Base-by-base conservation (phyloP, 495 filamentous ascomycete genomes). In the Friedmanniomyces simplex region DNA sequence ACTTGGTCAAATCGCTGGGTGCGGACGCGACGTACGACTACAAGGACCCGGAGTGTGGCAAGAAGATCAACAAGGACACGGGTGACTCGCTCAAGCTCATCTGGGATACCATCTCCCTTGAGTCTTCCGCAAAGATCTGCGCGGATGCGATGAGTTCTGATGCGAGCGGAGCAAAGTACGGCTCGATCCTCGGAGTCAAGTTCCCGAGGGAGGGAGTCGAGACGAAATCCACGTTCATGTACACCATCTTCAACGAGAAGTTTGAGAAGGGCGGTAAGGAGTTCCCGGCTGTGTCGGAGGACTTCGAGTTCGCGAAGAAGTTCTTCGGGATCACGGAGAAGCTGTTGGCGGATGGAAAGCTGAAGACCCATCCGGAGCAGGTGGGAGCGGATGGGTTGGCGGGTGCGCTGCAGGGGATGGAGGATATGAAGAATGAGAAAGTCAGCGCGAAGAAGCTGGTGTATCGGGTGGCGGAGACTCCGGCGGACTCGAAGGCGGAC, bases 401-500 rank as follows among this genome's bases (percentile, higher is more conserved):
- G 28, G 77, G 72, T 16, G 73, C 80, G 2, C 57, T 80, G 22
- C 69, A 74, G 6, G 82, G 82, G 0, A 45, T 86, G 62, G 55
- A 77, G 55, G 65, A 76, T 54, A 52, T 82, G 60, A 72, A 73
- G 63, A 67, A 70, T 47, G 73, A 68, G 36, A 74, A 75, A 61
- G 74, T 83, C 24, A 80, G 77, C 57, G 81, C 77, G 22, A 67
- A 71, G 61, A 86, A 84, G 71, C 58, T 85, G 50, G 79, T 86
- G 34, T 69, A 69, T 54, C 63, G 46, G 37, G 50, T 71, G 14
- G 56, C 53, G 52, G 65, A 69, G 10, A 58, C 60, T 30, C 59
- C 59, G 47, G 13, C 4, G 12, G 55, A 52, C 11, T 7, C 32
- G 8, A 37, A 45, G 47, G 55, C 55, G 10, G 47, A 52, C 48